phyloP scores from a whole-genome alignment of 2,329 filamentous ascomycete genomes.

The Sarocladium brachiariae region DNA sequence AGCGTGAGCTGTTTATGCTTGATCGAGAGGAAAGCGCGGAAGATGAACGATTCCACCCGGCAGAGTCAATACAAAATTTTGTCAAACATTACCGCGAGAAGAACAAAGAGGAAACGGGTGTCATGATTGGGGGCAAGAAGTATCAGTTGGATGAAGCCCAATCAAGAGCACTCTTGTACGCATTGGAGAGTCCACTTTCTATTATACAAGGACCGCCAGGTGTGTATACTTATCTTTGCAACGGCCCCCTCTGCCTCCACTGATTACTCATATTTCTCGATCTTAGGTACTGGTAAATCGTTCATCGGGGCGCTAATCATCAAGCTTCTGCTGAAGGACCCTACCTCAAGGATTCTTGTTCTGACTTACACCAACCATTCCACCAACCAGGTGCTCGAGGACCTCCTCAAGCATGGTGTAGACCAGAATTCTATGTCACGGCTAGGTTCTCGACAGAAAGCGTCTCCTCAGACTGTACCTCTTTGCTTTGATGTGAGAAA shows the following conservation, averaged over 20 bases:
- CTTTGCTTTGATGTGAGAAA: slow-evolving; percentile 40
- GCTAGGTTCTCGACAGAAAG: slow-evolving; percentile 52
- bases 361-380: slow-evolving; percentile 64
- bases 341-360: slow-evolving; percentile 49
- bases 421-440: slow-evolving; percentile 44
- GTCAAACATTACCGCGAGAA: neutral
- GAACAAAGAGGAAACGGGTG: neutral
- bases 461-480: slow-evolving; percentile 32
- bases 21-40: slow-evolving; percentile 12
- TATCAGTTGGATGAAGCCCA: slow-evolving; percentile 21
- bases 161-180: slow-evolving; percentile 46
- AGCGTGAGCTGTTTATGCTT: slow-evolving; percentile 39
- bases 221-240: too few species aligned
- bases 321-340: slow-evolving; percentile 45
- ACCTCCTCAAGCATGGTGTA: slow-evolving; percentile 55
- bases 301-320: slow-evolving; percentile 61
- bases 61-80: slow-evolving; percentile 10
- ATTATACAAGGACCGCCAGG: slow-evolving; percentile 69
- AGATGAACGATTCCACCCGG: slow-evolving; percentile 11
- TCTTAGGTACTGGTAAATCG: slow-evolving; percentile 64
- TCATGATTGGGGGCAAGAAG: slow-evolving; percentile 6
- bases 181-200: slow-evolving; percentile 46
- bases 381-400: slow-evolving; percentile 58
- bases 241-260: too few species aligned
- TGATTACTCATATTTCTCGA: too few species aligned